phyloP scores from a whole-genome alignment of 495 filamentous ascomycete species.

The Thermochaetoides thermophila region DNA sequence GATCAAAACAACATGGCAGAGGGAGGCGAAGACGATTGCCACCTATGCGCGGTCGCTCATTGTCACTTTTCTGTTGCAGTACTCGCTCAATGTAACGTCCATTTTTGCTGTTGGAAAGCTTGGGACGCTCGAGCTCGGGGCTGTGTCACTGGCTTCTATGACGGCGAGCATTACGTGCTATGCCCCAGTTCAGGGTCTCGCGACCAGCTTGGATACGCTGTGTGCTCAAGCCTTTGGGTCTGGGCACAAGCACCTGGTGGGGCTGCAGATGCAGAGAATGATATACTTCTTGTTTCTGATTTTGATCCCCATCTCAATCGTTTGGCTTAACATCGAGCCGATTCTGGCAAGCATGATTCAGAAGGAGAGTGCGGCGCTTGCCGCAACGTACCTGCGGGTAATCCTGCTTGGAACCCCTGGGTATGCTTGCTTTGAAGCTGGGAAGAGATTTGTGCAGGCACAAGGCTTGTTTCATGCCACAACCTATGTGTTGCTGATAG shows the following conservation, averaged over 20 bases:
- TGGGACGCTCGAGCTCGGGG: constrained; percentile 48
- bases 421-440: constrained; percentile 52
- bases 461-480: constrained; percentile 59
- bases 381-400: constrained; percentile 53
- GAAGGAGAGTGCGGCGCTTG: constrained; percentile 43
- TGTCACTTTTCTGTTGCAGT: constrained; percentile 58
- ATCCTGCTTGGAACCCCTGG: constrained; percentile 50
- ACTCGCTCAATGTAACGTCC: constrained; percentile 55
- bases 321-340: constrained; percentile 44
- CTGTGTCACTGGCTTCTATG: constrained; percentile 52
- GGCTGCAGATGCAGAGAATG: constrained; percentile 60
- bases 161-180: constrained; percentile 64
- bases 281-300: constrained; percentile 46
- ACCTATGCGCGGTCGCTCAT: constrained; percentile 46
- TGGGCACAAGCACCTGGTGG: constrained; percentile 53
- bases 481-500: constrained; percentile 50
- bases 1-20: constrained; percentile 75
- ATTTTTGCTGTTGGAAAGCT: constrained; percentile 54
- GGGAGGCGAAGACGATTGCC: constrained; percentile 55
- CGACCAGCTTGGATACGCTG: constrained; percentile 57
- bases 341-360: constrained; percentile 47
- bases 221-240: constrained; percentile 66
- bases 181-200: constrained; percentile 54
- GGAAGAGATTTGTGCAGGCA: constrained; percentile 59
- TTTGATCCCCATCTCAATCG: constrained; percentile 43